Evolutionary conservation across 1,139 yeast genomes (phyloP), one percentile per base, ranked within the genome.

Genomic region (Lizanozyma gosingica): DNA sequence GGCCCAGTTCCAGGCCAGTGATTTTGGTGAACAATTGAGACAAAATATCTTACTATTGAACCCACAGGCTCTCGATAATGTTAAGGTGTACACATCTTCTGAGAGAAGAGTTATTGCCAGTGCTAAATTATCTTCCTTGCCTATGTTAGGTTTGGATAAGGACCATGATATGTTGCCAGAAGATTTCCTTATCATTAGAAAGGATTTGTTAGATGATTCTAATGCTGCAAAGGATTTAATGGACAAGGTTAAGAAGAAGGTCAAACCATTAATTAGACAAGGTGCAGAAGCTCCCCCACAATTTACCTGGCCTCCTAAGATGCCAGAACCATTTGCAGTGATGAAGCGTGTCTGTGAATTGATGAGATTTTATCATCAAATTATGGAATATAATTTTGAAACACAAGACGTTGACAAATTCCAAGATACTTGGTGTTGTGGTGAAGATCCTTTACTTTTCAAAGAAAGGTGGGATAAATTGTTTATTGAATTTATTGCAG

Each of bases 241-340:
- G 97, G 99, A 94, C 56, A 86, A 88, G 56, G 99, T 94, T 34
- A 94, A 94, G 62, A 94, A 92, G 77, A 88, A 90, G 67, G 71
- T 94, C 55, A 94, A 94, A 60, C 97, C 97, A 0, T 69, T 94
- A 55, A 67, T 94, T 41, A 78, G 99, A 60, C 92, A 90, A 60
- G 98, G 98, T 2, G 86, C 90, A 43, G 95, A 88, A 53, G 97
- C 97, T 0, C 98, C 98, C n/a, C 88, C 95, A 1, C 97, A 92
- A 56, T 94, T 94, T 60, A 86, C 98, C 0, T 94, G 99, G 99
- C 98, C 99, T 2, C 87, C 94, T 14, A 87, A 88, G 55, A 88
- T 92, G 84, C 98, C 98, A 0, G 94, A 92, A 57, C 99, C 99
- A 1, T 90, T 87, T 59, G 78, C 82, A 39, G 98, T 94, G 9